Evolutionary conservation across 495 filamentous ascomycete species (phyloP), one percentile per base, ranked within the genome.

Genomic region (Xylaria nigripes): DNA sequence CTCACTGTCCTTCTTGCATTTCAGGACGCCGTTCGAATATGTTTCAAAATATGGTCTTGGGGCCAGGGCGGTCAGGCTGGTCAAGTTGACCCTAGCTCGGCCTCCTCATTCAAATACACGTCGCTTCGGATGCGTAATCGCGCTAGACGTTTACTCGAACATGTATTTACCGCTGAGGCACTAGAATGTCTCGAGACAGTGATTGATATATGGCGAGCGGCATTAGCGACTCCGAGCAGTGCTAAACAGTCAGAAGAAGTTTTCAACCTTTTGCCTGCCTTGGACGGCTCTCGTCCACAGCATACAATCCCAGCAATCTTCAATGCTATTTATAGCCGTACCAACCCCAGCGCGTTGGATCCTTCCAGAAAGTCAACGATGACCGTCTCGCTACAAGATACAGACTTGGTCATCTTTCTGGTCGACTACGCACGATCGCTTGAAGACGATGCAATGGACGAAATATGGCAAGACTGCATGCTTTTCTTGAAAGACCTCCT

Each of bases 371-470:
- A 91, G 72, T 95, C 90, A 16, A 90, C 87, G 0, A 68, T 97
- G 58, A 94, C 92, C 0, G 87, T 90, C 8, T 85, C 84, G 54
- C 68, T 97, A 6, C 80, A 82, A 22, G 92, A 95, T 54, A 77
- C 80, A 2, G 90, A 95, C 59, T 72, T 97, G 15, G 88, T 90
- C 8, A 80, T 84, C 18, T 99, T 97, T 64, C 69, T 97, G 50
- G 85, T 93, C 5, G 86, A 89, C 45, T 99, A 97, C 64, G 85
- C 90, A 1, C 79, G 81, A 21, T 92, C 90, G 3, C 73, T 96
- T 13, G 93, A 99, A 61, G 93, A 99, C 59, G 93, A 99, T 74
- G 86, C 93, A n/a, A 92, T 97, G 76, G 94, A 99, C 62, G 93
- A 99, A 69, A 96, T 99, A 27, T 99, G 93, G 93, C 74, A 81